Conservation (phyloP, 176 grass and related monocot species). For the Poa pratensis region DNA sequence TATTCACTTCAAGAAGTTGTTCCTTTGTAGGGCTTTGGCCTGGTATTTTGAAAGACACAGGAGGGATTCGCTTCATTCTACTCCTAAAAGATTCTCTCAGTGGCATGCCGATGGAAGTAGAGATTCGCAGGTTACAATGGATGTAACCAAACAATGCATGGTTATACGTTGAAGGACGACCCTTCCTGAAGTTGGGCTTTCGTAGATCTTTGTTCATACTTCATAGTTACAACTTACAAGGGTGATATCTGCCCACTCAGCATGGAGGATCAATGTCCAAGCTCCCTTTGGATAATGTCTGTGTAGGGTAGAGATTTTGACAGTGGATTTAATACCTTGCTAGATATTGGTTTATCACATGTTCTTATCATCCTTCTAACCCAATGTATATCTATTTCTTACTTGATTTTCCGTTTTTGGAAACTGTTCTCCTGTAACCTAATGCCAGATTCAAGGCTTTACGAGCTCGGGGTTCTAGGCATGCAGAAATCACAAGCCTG, state of each 20-base stretch:
- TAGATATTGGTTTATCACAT: conserved; percentile 25
- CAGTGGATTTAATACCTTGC: conserved; percentile 38
- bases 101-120: conserved; percentile 22
- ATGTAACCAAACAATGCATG: conserved; percentile 14
- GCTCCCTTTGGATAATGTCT: conserved; percentile 32
- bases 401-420: no score
- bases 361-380: conserved; percentile 21
- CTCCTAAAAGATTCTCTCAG: conserved; percentile 36
- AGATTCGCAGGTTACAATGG: conserved; percentile 24
- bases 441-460: neutral
- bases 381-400: neutral
- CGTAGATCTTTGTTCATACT: conserved; percentile 46
- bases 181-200: conserved; percentile 24
- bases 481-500: neutral
- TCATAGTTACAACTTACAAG: conserved; percentile 37
- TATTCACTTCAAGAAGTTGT: neutral
- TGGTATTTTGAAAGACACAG: conserved; percentile 34
- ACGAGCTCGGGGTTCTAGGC: neutral
- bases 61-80: conserved; percentile 40
- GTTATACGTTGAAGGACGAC: conserved; percentile 14
- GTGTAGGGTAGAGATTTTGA: conserved; percentile 39
- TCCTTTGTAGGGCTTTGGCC: conserved; percentile 11
- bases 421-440: neutral
- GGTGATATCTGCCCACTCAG: conserved; percentile 36
- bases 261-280: conserved; percentile 43